Conservation (phyloP, 345 rosid genomes). For the Luvunga scandens region DNA sequence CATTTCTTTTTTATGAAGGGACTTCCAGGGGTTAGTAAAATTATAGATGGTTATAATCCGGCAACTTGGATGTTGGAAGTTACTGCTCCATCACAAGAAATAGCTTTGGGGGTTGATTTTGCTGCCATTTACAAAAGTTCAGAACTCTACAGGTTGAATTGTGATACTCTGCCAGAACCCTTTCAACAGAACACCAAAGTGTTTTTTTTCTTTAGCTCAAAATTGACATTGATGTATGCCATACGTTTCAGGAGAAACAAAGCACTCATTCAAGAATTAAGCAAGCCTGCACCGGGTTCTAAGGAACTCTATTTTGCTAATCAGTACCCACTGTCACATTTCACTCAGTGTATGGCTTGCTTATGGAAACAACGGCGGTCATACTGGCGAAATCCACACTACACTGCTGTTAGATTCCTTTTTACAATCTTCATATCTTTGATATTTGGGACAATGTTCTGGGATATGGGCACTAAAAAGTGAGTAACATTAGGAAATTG, state of each 20-base stretch:
- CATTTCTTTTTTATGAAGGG: slow-evolving; percentile 18
- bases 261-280: slow-evolving; percentile 31
- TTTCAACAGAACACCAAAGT: not conserved
- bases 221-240: not conserved
- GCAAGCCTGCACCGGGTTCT: slow-evolving; percentile 33
- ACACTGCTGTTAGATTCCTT: slow-evolving; percentile 41
- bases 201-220: not conserved
- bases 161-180: not conserved
- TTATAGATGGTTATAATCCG: slow-evolving; percentile 48
- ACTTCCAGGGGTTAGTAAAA: slow-evolving; percentile 33
- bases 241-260: slow-evolving; percentile 36
- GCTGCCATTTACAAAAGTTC: slow-evolving; percentile 37
- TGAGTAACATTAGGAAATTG: slow-evolving; percentile 2
- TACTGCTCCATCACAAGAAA: slow-evolving; percentile 33
- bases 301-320: slow-evolving; percentile 33
- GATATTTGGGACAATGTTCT: slow-evolving; percentile 40
- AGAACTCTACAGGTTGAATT: slow-evolving; percentile 35
- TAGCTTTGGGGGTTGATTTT: slow-evolving; percentile 38
- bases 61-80: slow-evolving; percentile 65
- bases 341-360: slow-evolving; percentile 38
- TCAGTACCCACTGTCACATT: slow-evolving; percentile 29
- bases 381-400: slow-evolving; percentile 46
- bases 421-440: slow-evolving; percentile 34
- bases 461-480: slow-evolving; percentile 40
- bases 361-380: slow-evolving; percentile 48